These are phyloP conservation scores for Cercophora sp. DNA, from an alignment of 495 filamentous ascomycete species.

Conservation along the genomic window DNA sequence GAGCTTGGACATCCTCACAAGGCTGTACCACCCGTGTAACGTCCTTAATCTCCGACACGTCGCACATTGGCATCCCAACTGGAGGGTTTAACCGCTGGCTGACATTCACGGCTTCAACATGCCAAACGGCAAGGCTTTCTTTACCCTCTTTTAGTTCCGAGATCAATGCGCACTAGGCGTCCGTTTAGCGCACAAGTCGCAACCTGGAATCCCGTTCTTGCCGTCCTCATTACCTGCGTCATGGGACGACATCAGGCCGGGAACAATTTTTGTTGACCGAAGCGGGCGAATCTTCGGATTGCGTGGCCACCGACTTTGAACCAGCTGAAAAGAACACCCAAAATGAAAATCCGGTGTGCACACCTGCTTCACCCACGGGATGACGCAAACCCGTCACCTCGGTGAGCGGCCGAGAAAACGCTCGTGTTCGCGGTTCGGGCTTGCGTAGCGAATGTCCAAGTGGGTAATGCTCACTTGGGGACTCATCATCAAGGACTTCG, in stretches of 20 bases:
- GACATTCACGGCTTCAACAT: too few species aligned
- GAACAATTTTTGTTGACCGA: too few species aligned
- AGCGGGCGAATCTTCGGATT: not conserved
- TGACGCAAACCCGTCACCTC: not conserved
- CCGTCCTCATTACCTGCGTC: too few species aligned
- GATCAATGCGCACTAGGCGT: too few species aligned
- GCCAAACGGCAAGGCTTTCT: too few species aligned
- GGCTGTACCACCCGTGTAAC: conserved; percentile 9
- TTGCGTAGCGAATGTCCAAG: not conserved
- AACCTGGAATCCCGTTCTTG: too few species aligned
- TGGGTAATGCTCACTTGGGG: not conserved
- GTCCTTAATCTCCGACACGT: conserved; percentile 9
- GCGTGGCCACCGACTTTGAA: not conserved
- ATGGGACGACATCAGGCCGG: too few species aligned
- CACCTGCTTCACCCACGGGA: not conserved
- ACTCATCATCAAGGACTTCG: too few species aligned
- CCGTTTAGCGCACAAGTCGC: too few species aligned
- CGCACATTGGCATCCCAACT: not conserved
- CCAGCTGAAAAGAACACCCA: not conserved
- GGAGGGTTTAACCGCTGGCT: not conserved
- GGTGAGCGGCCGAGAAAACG: conserved; percentile 5
- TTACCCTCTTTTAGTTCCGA: too few species aligned
- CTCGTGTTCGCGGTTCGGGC: not conserved
- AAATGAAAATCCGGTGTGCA: not conserved
- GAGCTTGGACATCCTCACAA: not conserved